Base-by-base conservation (phyloP, 768 basidiomycete genomes). In the Chalciporus sphaerocephalus region DNA sequence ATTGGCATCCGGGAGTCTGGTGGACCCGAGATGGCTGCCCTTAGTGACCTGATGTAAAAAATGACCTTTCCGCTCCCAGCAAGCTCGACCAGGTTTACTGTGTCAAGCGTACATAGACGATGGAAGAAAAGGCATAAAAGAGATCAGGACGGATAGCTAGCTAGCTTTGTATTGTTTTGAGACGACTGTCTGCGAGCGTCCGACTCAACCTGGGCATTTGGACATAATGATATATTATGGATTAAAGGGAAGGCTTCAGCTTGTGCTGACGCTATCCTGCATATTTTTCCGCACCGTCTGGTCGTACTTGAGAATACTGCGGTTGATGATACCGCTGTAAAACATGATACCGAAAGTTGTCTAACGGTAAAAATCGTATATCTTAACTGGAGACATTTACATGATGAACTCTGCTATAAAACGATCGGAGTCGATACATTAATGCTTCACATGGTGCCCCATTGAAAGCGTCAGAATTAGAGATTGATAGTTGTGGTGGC, bases 1-100 rank as follows among this genome's bases (percentile, higher is more conserved):
- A 93, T 96, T 42, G 92, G 93, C 45, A 87, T 61, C 11, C 55
- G 75, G 69, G 87, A 94, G 71, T 83, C 83, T 50, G 81, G 83
- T 7, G 88, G 88, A 23, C 81, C 89, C 3, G 92, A 93, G 62
- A 79, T 91, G 74, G 83, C 84, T 20, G 87, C 81, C 18, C 68
- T 94, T 32, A 82, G 85, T 32, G 90, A 92, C 55, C 66, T 92
- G 40, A 67, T 90, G 62, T 89, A 72, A 77, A 54, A 56, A 44
- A 39, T 6, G 36, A 11, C 7, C 30, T 37, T 48, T 36, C 10
- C 32, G 40, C 24, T 24, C n/a, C n/a, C 35, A 27, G 37, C 22
- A 8, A 27, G 39, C 48, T 44, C 47, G 37, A 35, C 25, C 7
- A 13, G 47, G 13, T 44, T 28, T 16, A 36, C n/a, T 49, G 27